A percentile compares a stretch with the other conserved stretches of the same genome.
Evolutionary conservation across 208 protist species (phyloP).

Genomic region (Acanthamoeba quina): DNA sequence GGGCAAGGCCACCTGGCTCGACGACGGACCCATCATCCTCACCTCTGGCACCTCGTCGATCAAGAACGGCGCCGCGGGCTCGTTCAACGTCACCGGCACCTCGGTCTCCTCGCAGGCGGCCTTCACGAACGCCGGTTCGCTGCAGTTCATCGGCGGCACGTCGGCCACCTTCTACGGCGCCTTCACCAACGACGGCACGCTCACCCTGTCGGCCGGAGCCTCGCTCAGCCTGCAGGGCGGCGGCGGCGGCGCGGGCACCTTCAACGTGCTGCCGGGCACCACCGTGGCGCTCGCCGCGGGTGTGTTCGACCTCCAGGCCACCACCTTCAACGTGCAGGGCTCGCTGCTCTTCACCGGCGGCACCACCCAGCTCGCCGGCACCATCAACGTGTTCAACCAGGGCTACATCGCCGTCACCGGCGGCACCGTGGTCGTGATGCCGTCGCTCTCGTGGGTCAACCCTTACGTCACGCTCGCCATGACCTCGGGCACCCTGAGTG

Average conservation of each 20-base stretch:
- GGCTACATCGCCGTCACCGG: conserved; percentile 35
- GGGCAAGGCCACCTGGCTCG: conserved; percentile 52
- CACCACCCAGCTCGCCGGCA: conserved; percentile 45
- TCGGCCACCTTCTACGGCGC: conserved; percentile 2
- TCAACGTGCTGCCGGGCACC: not conserved
- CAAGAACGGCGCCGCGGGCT: conserved; percentile 12
- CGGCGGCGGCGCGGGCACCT: conserved; percentile 29
- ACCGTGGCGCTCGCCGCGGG: not conserved
- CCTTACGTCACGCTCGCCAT: conserved; percentile 35
- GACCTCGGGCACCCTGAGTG: not conserved
- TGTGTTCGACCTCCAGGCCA: conserved; percentile 33
- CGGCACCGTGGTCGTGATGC: conserved; percentile 23
- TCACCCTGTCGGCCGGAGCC: not conserved
- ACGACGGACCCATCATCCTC: conserved; percentile 50
- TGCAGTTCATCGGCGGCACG: conserved; percentile 14
- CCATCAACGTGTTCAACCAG: conserved; percentile 50
- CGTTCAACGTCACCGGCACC: conserved; percentile 40
- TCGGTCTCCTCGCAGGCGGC: conserved; percentile 41
- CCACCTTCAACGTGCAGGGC: conserved; percentile 61
- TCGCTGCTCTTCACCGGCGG: conserved; percentile 64
- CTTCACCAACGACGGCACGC: conserved; percentile 37
- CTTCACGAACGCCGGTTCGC: conserved; percentile 5
- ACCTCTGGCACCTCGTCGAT: conserved; percentile 9
- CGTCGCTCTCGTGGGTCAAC: conserved; percentile 50
- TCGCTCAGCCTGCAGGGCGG: not conserved